Conservation (phyloP, 2,329 filamentous ascomycete species). For the Dissoconium aciculare region DNA sequence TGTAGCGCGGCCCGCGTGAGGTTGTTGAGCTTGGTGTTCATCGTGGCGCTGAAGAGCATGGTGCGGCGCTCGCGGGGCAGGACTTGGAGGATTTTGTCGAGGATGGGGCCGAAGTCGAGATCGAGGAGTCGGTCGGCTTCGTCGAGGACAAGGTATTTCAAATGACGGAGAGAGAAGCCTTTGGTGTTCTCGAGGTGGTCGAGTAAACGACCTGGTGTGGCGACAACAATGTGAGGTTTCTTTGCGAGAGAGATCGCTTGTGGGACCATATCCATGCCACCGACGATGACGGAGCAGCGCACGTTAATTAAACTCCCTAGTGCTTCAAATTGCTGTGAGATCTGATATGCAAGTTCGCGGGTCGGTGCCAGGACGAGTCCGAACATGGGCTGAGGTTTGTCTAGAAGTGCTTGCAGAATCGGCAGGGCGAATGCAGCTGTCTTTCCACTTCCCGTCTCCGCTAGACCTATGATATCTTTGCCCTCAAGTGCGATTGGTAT, state of each 20-base stretch:
- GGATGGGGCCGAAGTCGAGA: constrained; percentile 80
- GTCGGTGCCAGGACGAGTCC: constrained; percentile 87
- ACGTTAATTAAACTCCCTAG: constrained; percentile 80
- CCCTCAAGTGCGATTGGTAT: constrained; percentile 69
- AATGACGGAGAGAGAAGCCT: constrained; percentile 67
- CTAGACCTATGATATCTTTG: constrained; percentile 80
- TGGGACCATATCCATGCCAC: constrained; percentile 89
- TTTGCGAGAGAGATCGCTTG: constrained; percentile 88
- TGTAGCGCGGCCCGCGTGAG: constrained; percentile 77
- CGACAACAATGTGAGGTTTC: constrained; percentile 86
- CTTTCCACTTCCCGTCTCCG: constrained; percentile 91
- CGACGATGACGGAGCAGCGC: constrained; percentile 63
- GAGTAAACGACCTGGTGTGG: constrained; percentile 74
- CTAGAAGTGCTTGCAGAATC: constrained; percentile 79
- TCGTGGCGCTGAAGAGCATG: constrained; percentile 85
- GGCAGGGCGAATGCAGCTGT: constrained; percentile 89
- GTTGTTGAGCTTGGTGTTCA: constrained; percentile 84
- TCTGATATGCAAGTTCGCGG: constrained; percentile 83
- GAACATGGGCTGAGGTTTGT: constrained; percentile 72
- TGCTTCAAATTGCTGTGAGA: constrained; percentile 73
- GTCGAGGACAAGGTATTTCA: constrained; percentile 89
- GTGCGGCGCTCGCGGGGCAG: constrained; percentile 64
- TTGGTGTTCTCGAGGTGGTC: constrained; percentile 96
- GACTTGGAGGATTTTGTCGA: constrained; percentile 87
- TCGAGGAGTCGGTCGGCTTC: constrained; percentile 87